A percentile compares a stretch with the other conserved stretches of the same genome.
These are phyloP conservation scores for Tylopilus rubrobrunneus DNA, from an alignment of 768 basidiomycete species.

Conservation along the genomic window DNA sequence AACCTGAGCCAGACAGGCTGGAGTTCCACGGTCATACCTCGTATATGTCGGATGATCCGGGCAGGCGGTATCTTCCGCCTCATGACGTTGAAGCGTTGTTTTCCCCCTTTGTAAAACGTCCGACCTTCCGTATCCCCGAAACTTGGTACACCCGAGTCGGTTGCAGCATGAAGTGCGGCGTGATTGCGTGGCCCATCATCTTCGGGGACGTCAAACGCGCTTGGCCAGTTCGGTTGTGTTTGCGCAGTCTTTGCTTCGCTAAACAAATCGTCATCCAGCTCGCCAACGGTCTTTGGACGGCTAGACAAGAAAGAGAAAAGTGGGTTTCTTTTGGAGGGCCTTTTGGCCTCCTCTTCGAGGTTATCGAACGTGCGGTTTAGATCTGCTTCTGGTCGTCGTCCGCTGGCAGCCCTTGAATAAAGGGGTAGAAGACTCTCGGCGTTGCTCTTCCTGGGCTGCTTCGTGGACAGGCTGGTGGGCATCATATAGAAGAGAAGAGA, in stretches of 20 bases:
- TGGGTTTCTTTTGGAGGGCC: constrained; percentile 4
- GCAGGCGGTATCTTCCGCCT: constrained; percentile 34
- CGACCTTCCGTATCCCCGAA: constrained; percentile 16
- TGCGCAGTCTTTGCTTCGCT: constrained; percentile 22
- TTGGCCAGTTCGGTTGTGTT: constrained; percentile 23
- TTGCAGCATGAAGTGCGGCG: constrained; percentile 9
- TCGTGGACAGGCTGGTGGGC: constrained; percentile 7
- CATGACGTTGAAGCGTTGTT: constrained; percentile 27
- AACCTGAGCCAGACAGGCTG: neutral
- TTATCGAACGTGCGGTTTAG: constrained; percentile 1
- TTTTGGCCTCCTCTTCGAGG: constrained; percentile 9
- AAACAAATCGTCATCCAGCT: constrained; percentile 25
- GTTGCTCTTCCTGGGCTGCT: constrained; percentile 1
- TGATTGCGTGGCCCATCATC: constrained; percentile 14
- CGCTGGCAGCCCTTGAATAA: neutral
- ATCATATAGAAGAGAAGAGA: constrained; percentile 4
- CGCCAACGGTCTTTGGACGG: constrained; percentile 9
- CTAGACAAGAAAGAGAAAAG: constrained; percentile 16
- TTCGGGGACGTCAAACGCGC: constrained; percentile 18
- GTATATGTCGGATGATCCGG: constrained; percentile 40
- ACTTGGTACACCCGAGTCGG: neutral
- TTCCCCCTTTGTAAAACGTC: constrained; percentile 30
- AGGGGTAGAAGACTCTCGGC: neutral
- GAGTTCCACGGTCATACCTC: constrained; percentile 34
- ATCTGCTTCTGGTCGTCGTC: neutral